Conservation (phyloP, 768 basidiomycete genomes). For the Mycena belliarum region DNA sequence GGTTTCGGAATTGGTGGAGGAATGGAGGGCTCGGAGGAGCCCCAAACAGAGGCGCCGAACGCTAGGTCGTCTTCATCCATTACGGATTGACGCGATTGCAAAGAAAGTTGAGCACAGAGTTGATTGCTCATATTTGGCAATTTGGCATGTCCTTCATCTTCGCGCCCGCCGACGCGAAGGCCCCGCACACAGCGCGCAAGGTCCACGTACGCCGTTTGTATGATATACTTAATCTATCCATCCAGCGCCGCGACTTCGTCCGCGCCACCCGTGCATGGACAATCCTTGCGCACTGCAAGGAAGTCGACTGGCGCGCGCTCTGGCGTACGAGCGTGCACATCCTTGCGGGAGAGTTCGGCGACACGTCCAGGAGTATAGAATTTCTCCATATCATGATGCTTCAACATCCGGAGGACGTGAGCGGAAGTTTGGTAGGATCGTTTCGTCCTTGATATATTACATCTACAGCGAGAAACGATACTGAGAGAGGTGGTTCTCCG, state of each 20-base stretch:
- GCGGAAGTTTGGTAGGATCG: conserved; percentile 21
- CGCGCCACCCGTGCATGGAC: conserved; percentile 73
- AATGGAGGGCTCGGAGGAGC: conserved; percentile 41
- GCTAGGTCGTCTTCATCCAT: conserved; percentile 72
- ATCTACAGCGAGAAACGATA: conserved; percentile 65
- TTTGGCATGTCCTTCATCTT: conserved; percentile 51
- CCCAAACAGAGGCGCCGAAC: conserved; percentile 78
- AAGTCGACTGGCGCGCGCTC: conserved; percentile 70
- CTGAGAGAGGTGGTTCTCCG: conserved; percentile 74
- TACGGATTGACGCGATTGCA: background rate
- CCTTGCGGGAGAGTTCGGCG: conserved; percentile 38
- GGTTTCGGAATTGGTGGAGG: conserved; percentile 29
- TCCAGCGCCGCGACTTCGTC: conserved; percentile 64
- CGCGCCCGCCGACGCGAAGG: conserved; percentile 47
- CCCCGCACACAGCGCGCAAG: conserved; percentile 57
- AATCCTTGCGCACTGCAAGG: conserved; percentile 75
- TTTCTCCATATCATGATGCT: conserved; percentile 74
- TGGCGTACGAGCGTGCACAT: conserved; percentile 71
- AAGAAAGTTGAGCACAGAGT: background rate
- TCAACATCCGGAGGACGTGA: conserved; percentile 65
- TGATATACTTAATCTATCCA: conserved; percentile 70
- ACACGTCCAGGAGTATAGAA: conserved; percentile 43
- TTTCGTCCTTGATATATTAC: conserved; percentile 6
- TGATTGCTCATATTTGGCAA: conserved; percentile 4
- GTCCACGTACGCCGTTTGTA: conserved; percentile 73